A percentile compares a stretch with the other conserved stretches of the same genome.
Conservation (phyloP, 306 rosid genomes). For the Mimosa bimucronata region DNA sequence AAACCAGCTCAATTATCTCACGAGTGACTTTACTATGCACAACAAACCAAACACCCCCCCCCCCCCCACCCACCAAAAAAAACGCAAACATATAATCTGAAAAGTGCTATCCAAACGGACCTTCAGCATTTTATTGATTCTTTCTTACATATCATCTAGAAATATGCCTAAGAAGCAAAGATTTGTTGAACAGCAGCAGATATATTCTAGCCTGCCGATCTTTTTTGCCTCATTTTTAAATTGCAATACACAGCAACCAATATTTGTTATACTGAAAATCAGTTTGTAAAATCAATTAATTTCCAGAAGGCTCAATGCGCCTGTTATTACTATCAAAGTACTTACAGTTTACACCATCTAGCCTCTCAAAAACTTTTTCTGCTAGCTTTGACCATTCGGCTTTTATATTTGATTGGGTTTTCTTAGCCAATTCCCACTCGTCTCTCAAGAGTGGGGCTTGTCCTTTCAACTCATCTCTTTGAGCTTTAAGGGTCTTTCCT, state of each 20-base stretch:
- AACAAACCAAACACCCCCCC: too few species aligned
- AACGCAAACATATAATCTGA: too few species aligned
- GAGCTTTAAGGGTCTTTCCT: constrained; percentile 49
- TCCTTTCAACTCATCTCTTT: constrained; percentile 53
- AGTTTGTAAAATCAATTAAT: constrained; percentile 32
- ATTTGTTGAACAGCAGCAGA: not conserved
- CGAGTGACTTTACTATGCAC: too few species aligned
- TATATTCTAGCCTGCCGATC: not conserved
- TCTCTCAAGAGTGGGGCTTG: constrained; percentile 46
- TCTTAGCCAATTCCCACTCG: constrained; percentile 52
- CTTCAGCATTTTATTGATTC: not conserved
- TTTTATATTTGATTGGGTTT: constrained; percentile 40
- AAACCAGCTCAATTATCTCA: too few species aligned
- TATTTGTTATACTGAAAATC: constrained; percentile 23
- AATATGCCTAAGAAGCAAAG: not conserved
- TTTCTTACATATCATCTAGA: not conserved
- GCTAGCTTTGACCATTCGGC: constrained; percentile 54
- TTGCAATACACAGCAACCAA: not conserved
- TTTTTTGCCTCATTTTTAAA: not conserved
- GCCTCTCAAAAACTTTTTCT: constrained; percentile 40
- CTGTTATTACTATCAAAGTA: constrained; percentile 20
- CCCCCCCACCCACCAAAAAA: too few species aligned
- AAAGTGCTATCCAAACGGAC: not conserved
- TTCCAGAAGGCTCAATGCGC: constrained; percentile 28
- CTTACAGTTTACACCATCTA: constrained; percentile 34